Evolutionary conservation across 2,329 filamentous ascomycete species (phyloP).

Genomic region (Venturia nashicola): DNA sequence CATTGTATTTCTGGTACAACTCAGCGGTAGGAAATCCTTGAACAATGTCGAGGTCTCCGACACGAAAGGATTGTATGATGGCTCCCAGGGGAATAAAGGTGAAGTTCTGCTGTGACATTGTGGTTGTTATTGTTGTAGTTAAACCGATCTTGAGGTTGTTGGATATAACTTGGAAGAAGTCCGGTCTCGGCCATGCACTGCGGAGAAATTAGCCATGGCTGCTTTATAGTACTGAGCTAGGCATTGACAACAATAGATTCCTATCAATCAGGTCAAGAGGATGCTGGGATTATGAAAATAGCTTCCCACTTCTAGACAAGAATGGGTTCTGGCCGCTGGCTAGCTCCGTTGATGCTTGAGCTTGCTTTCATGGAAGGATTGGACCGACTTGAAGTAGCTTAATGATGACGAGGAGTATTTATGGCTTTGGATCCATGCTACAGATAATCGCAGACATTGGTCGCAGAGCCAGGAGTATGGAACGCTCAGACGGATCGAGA

Average conservation of each 20-base stretch:
- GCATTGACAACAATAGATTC: background rate
- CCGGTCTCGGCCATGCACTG: background rate
- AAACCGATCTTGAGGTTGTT: background rate
- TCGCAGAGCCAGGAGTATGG: background rate
- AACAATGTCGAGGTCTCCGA: conserved; percentile 76
- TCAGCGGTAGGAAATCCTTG: conserved; percentile 68
- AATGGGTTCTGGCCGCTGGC: background rate
- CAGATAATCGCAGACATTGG: background rate
- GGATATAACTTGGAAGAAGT: background rate
- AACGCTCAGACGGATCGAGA: background rate
- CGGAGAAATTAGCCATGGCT: background rate
- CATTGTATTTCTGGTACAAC: conserved; percentile 64
- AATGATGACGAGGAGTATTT: background rate
- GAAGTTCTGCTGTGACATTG: background rate
- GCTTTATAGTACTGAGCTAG: background rate
- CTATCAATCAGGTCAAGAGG: background rate
- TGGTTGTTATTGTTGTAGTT: background rate
- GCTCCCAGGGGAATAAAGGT: conserved; percentile 64
- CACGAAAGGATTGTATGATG: conserved; percentile 67
- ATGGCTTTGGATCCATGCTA: background rate
- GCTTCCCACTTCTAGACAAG: background rate
- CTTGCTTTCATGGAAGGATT: background rate
- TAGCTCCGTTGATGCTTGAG: background rate
- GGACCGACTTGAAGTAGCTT: background rate
- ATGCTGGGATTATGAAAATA: background rate